Conservation (phyloP, 441 rosid genomes). For the Aleurites moluccanus region DNA sequence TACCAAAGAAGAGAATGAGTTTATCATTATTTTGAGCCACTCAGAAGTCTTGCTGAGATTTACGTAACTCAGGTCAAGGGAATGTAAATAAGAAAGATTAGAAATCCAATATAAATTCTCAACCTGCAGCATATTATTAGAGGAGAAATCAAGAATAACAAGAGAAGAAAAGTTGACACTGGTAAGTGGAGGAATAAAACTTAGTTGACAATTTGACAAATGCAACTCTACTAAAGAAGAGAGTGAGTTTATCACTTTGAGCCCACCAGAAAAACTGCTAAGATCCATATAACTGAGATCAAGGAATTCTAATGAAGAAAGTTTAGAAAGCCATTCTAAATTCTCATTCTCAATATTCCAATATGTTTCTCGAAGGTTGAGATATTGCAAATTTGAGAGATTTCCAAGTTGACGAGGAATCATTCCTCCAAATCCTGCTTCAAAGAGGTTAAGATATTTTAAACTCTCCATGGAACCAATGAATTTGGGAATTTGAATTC, state of each 20-base stretch:
- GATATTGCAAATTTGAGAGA: too few species aligned
- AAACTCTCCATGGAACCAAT: too few species aligned
- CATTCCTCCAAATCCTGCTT: too few species aligned
- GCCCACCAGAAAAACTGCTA: background rate
- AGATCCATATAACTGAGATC: background rate
- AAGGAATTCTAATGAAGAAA: background rate
- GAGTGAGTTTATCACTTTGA: background rate
- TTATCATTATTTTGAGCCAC: too few species aligned
- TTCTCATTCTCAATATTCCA: background rate
- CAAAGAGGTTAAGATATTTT: too few species aligned
- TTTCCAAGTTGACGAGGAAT: too few species aligned
- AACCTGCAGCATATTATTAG: too few species aligned
- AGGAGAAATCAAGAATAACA: constrained; percentile 20
- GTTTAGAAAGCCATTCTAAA: constrained; percentile 10
- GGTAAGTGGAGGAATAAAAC: background rate
- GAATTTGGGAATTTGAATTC: too few species aligned
- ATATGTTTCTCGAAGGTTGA: background rate
- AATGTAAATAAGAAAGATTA: too few species aligned
- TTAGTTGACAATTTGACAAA: background rate
- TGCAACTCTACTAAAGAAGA: background rate
- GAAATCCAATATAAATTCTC: too few species aligned
- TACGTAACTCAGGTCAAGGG: too few species aligned
- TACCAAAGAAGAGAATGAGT: background rate
- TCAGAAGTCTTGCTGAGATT: too few species aligned
- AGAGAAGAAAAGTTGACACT: background rate